Percentiles rank a stretch among this genome's conserved stretches.
Conservation (phyloP, 2,329 filamentous ascomycete genomes). For the Cercospora nicotianae region DNA sequence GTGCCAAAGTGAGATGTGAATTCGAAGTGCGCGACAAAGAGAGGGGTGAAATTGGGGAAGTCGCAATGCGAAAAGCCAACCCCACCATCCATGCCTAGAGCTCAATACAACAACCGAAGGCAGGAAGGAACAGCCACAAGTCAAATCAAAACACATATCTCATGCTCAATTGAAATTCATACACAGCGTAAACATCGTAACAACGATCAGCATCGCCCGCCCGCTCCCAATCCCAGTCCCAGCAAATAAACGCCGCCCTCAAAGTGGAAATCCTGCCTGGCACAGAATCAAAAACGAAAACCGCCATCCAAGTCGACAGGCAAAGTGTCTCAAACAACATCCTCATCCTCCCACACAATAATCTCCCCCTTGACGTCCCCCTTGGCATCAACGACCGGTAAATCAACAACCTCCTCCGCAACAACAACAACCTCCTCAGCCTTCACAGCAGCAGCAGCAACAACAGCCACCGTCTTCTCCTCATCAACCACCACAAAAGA, state of each 20-base stretch:
- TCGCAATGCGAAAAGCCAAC: not conserved
- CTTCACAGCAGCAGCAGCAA: constrained; percentile 17
- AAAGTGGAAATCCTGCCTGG: not conserved
- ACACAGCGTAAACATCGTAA: constrained; percentile 1
- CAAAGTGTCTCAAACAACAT: not conserved
- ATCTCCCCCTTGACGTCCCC: constrained; percentile 29
- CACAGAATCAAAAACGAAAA: not conserved
- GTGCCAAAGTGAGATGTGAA: not conserved
- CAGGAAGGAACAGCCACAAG: too few species aligned
- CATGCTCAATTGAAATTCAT: not conserved
- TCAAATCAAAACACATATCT: not conserved
- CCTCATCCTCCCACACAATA: constrained; percentile 33
- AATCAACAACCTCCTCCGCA: constrained; percentile 1
- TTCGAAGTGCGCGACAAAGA: not conserved
- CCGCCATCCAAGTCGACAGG: not conserved
- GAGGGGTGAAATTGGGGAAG: not conserved
- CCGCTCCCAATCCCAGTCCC: not conserved
- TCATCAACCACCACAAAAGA: constrained; percentile 34
- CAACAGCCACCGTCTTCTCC: not conserved
- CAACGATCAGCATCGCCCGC: not conserved
- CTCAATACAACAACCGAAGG: not conserved
- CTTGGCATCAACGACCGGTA: not conserved
- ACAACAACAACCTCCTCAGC: constrained; percentile 1
- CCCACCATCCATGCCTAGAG: not conserved
- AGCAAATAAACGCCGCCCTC: not conserved